Conservation (phyloP, 1,139 yeast species). For the Taiozyma sp. region DNA sequence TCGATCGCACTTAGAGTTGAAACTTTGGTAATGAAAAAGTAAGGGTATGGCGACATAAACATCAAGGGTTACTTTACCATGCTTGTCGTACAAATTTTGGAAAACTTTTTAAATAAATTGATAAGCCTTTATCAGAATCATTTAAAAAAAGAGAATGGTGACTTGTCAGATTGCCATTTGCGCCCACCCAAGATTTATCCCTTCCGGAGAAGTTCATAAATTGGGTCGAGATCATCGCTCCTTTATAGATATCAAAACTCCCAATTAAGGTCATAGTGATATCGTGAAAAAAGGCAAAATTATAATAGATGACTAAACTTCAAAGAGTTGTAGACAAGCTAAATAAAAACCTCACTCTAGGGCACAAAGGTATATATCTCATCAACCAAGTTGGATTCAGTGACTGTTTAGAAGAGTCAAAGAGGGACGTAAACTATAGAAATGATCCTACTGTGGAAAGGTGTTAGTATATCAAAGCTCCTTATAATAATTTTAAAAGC, state of each 20-base stretch:
- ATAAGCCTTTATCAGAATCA: slow-evolving; percentile 19
- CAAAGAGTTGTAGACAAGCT: slow-evolving; percentile 87
- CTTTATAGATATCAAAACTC: slow-evolving; percentile 37
- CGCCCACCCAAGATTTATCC: slow-evolving; percentile 85
- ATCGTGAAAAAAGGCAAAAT: slow-evolving; percentile 28
- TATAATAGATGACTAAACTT: slow-evolving; percentile 66
- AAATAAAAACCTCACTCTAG: slow-evolving; percentile 80
- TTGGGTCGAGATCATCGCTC: slow-evolving; percentile 99
- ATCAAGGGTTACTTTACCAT: too few relatives aligned
- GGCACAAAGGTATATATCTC: slow-evolving; percentile 95
- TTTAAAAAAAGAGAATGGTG: slow-evolving; percentile 11
- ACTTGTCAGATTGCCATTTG: slow-evolving; percentile 99
- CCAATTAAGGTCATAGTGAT: slow-evolving; percentile 36
- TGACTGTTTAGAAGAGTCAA: slow-evolving; percentile 99
- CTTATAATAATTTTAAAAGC: neutral
- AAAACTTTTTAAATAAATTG: slow-evolving; percentile 10
- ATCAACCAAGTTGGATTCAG: slow-evolving; percentile 99
- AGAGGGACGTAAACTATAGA: slow-evolving; percentile 99
- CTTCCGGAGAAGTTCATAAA: slow-evolving; percentile 84
- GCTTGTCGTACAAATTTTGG: neutral
- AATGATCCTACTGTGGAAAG: slow-evolving; percentile 83
- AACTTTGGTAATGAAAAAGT: too few relatives aligned
- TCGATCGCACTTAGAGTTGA: too few relatives aligned
- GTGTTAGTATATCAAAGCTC: slow-evolving; percentile 32
- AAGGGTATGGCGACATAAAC: too few relatives aligned